These are phyloP conservation scores for Lentithecium fluviatile DNA, from an alignment of 495 filamentous ascomycete species.

Conservation along the genomic window DNA sequence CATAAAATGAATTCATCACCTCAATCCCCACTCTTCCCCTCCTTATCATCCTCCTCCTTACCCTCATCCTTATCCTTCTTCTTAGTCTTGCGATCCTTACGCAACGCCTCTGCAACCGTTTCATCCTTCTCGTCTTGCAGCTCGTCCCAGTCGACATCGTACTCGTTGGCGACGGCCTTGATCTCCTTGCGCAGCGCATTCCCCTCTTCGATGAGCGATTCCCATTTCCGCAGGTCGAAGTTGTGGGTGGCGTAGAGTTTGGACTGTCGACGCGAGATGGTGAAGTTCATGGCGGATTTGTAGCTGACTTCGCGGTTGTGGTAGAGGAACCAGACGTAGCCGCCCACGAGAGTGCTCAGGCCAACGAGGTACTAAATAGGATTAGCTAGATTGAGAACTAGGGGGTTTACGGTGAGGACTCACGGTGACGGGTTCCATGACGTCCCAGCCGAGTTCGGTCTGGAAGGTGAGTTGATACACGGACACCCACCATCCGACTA, in stretches of 20 bases:
- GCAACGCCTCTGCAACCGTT: constrained; percentile 67
- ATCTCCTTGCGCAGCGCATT: constrained; percentile 80
- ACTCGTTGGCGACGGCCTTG: constrained; percentile 76
- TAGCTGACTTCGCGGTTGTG: constrained; percentile 88
- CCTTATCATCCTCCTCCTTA: constrained; percentile 45
- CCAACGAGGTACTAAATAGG: constrained; percentile 67
- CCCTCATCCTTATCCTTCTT: constrained; percentile 49
- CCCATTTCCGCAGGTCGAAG: constrained; percentile 76
- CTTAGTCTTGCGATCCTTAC: constrained; percentile 54
- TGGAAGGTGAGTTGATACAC: constrained; percentile 79
- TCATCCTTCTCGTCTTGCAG: constrained; percentile 70
- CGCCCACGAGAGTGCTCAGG: constrained; percentile 77
- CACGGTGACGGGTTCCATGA: constrained; percentile 82
- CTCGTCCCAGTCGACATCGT: constrained; percentile 95
- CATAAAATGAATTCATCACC: too few relatives aligned
- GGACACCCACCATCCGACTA: constrained; percentile 75
- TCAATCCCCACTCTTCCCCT: background rate
- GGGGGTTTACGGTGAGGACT: background rate
- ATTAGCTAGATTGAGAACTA: background rate
- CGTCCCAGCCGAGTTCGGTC: constrained; percentile 80
- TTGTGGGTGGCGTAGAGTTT: constrained; percentile 72
- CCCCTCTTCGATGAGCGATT: constrained; percentile 73
- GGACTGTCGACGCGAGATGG: constrained; percentile 73
- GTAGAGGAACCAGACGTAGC: constrained; percentile 92
- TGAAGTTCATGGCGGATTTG: constrained; percentile 79